phyloP scores from a whole-genome alignment of 768 basidiomycete species.

The Leucocoprinus sp. region DNA sequence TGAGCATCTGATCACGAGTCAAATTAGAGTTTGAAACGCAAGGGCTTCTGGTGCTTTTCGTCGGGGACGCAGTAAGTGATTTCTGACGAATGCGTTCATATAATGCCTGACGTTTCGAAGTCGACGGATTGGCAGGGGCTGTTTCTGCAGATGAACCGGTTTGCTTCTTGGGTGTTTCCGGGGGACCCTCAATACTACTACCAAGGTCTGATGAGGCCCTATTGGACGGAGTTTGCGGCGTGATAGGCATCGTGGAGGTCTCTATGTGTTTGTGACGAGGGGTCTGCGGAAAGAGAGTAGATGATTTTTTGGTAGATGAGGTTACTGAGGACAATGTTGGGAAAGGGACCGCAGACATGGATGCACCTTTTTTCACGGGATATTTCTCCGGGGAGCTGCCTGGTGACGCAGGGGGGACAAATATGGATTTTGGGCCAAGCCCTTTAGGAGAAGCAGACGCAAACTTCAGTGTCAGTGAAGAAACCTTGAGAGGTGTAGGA shows the following conservation, averaged over 20 bases:
- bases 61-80: conserved; percentile 61
- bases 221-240: conserved; percentile 39
- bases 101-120: conserved; percentile 69
- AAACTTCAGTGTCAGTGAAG: conserved; percentile 61
- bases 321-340: conserved; percentile 33
- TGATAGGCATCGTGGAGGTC: conserved; percentile 27
- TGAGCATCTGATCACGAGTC: conserved; percentile 59
- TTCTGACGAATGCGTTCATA: conserved; percentile 75
- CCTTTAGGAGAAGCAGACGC: conserved; percentile 71
- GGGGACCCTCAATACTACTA: conserved; percentile 24
- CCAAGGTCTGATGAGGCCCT: conserved; percentile 19
- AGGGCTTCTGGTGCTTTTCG: conserved; percentile 37
- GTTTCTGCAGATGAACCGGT: conserved; percentile 46
- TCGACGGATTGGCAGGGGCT: conserved; percentile 59
- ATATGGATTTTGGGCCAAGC: conserved; percentile 12
- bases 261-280: conserved; percentile 41
- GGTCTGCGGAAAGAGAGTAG: conserved; percentile 58
- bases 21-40: conserved; percentile 37
- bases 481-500: conserved; percentile 42
- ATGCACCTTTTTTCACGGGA: conserved; percentile 27
- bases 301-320: conserved; percentile 41
- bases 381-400: conserved; percentile 32
- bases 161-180: conserved; percentile 63
- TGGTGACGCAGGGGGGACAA: neutral
- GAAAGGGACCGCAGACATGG: conserved; percentile 42